A percentile compares a stretch with the other conserved stretches of the same genome.
Evolutionary conservation across 495 filamentous ascomycete species (phyloP).

Genomic region (Glutinoglossum americanum): DNA sequence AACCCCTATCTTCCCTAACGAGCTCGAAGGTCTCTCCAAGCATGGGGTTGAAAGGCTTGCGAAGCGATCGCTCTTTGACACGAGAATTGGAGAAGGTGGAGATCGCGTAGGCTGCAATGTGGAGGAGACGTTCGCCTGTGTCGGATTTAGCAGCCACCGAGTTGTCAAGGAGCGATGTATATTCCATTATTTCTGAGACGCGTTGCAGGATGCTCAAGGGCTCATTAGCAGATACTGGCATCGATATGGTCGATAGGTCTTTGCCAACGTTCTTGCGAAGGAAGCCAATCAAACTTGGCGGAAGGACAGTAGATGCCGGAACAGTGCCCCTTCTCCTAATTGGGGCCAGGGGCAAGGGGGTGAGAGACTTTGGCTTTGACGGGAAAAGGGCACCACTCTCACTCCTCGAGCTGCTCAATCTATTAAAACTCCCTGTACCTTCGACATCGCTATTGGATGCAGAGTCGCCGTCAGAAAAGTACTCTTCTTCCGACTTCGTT

Average conservation of each 20-base stretch:
- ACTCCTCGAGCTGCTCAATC: background rate
- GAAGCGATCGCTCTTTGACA: constrained; percentile 72
- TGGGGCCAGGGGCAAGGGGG: constrained; percentile 50
- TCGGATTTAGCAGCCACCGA: constrained; percentile 35
- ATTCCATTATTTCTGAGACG: constrained; percentile 73
- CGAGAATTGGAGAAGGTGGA: constrained; percentile 59
- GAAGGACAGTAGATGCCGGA: constrained; percentile 44
- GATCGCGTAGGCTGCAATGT: constrained; percentile 77
- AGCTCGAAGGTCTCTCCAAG: constrained; percentile 92
- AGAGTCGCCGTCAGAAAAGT: constrained; percentile 35
- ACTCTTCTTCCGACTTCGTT: constrained; percentile 27
- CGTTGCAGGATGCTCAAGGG: constrained; percentile 76
- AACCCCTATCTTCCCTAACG: constrained; percentile 69
- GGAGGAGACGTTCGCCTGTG: constrained; percentile 48
- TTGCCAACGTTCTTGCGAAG: constrained; percentile 96
- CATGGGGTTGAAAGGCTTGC: constrained; percentile 96
- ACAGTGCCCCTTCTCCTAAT: constrained; percentile 52
- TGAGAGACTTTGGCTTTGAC: constrained; percentile 44
- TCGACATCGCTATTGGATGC: constrained; percentile 37
- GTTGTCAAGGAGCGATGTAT: constrained; percentile 59
- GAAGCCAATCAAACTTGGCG: constrained; percentile 81
- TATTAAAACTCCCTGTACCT: constrained; percentile 15
- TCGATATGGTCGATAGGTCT: constrained; percentile 83
- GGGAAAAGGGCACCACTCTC: constrained; percentile 33
- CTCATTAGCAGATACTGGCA: constrained; percentile 94